Percentiles rank a stretch among this genome's conserved stretches.
Evolutionary conservation across 495 filamentous ascomycete species (phyloP).

Genomic region (Aspergillus carlsbadensis): DNA sequence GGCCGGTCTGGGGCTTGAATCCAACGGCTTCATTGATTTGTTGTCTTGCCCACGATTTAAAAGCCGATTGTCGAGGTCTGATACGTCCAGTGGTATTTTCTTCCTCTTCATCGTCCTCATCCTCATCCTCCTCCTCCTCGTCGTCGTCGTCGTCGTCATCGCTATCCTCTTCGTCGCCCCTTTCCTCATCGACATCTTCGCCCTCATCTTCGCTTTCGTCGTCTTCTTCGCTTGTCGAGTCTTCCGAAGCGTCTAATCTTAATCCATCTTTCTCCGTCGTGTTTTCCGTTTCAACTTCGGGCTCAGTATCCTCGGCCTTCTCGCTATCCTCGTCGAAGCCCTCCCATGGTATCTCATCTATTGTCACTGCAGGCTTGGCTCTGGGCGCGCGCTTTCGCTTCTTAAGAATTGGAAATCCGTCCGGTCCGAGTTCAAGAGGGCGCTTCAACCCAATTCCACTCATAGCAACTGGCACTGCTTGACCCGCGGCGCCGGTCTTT

Average conservation of each 20-base stretch:
- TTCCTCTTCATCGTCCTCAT: constrained; percentile 28
- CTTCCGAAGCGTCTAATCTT: constrained; percentile 22
- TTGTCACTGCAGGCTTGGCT: constrained; percentile 25
- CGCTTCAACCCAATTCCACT: constrained; percentile 83
- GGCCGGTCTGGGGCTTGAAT: constrained; percentile 52
- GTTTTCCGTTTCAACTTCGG: no score
- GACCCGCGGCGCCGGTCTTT: constrained; percentile 6
- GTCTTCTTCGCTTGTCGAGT: constrained; percentile 16
- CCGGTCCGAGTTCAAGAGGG: constrained; percentile 73
- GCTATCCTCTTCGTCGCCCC: constrained; percentile 1
- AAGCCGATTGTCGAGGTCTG: constrained; percentile 62
- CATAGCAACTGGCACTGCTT: constrained; percentile 19
- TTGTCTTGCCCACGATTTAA: constrained; percentile 89
- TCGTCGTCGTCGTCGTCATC: constrained; percentile 27
- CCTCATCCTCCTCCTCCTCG: constrained; percentile 22
- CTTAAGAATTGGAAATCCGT: constrained; percentile 76
- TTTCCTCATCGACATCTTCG: constrained; percentile 23
- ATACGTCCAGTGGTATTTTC: constrained; percentile 38
- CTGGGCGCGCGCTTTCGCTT: constrained; percentile 54
- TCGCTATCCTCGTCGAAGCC: constrained; percentile 56
- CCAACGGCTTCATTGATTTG: constrained; percentile 76
- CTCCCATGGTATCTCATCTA: constrained; percentile 56
- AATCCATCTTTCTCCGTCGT: constrained; percentile 17
- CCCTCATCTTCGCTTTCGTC: constrained; percentile 25
- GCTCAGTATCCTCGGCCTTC: not conserved